Conservation (phyloP, 768 basidiomycete genomes). For the Kwoniella botswanensis region DNA sequence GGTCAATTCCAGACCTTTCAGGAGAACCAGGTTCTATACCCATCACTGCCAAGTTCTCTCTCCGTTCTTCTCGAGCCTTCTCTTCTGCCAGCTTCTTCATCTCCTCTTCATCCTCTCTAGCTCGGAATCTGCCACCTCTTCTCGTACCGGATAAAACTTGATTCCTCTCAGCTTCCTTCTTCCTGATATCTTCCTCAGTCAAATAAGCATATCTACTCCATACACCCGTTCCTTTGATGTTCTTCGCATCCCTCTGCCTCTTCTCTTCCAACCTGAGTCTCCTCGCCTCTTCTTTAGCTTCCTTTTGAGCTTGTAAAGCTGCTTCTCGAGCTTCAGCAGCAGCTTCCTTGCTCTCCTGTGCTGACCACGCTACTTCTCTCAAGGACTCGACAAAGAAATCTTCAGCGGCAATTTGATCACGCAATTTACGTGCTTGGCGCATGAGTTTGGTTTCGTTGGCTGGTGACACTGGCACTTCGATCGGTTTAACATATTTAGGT, state of each 20-base stretch:
- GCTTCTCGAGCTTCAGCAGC: conserved; percentile 25
- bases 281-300: conserved; percentile 35
- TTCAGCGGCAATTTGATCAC: conserved; percentile 32
- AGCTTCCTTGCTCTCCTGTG: conserved; percentile 35
- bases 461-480: conserved; percentile 20
- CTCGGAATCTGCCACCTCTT: conserved; percentile 41
- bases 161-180: conserved; percentile 28
- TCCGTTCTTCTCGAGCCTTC: background rate
- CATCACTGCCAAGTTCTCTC: conserved; percentile 1
- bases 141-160: conserved; percentile 36
- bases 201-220: conserved; percentile 49
- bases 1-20: background rate
- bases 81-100: conserved; percentile 33
- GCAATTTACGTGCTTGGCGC: conserved; percentile 20
- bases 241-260: conserved; percentile 27
- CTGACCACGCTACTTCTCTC: conserved; percentile 35
- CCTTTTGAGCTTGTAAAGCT: conserved; percentile 17
- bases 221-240: conserved; percentile 45
- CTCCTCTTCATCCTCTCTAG: conserved; percentile 45
- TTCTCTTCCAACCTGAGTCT: conserved; percentile 36
- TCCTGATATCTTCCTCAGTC: conserved; percentile 35
- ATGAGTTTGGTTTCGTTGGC: conserved; percentile 15
- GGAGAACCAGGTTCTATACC: conserved; percentile 3
- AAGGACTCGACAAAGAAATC: conserved; percentile 39
- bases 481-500: conserved; percentile 32